Base-by-base conservation (phyloP, 306 rosid species). In the Sicyos edulis region DNA sequence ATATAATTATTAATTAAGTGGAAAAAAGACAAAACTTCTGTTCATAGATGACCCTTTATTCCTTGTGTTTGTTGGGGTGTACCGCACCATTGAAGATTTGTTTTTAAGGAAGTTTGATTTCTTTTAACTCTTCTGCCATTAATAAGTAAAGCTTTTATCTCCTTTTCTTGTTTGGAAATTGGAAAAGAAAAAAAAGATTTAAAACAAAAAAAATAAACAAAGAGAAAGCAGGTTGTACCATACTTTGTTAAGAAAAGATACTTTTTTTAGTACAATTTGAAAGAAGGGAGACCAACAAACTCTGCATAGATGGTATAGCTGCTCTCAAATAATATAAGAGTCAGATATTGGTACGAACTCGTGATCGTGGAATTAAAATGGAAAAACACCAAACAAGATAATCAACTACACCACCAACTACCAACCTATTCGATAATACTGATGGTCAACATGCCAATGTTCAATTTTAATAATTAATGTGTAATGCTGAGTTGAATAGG, bases 41-140 rank as follows among this genome's bases (percentile, higher is more conserved):
- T 66, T 44, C 54, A 66, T 42, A 66, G 71, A 66, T 44, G 24
- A 19, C 54, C 71, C 71, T 66, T 66, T 66, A 66, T 44, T 66
- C 71, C 45, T n/a, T 66, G 37, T 20, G 71, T 66, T 45, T 66
- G 71, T 6, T 66, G 54, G 49, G 54, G 71, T 66, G 71, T 66
- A 66, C 11, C 71, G 71, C 71, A 66, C 71, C 54, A 66, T 11
- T 45, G 10, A 10, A 20, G 71, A 66, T 45, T 45, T 66, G 54
- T 66, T 66, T 63, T 32, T 37, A 16, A 37, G 17, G 26, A 37
- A 37, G 8, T 15, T 4, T 7, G 16, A 9, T 63, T 63, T 37
- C 24, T 10, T 66, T 44, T 6, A 45, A 45, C 37, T 42, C 54
- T 44, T 20, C 17, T 5, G 53, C 17, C 55, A 66, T 66, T 66